Evolutionary conservation across 192 early-diverging fungal species (phyloP).

Genomic region (Geranomyces variabilis): DNA sequence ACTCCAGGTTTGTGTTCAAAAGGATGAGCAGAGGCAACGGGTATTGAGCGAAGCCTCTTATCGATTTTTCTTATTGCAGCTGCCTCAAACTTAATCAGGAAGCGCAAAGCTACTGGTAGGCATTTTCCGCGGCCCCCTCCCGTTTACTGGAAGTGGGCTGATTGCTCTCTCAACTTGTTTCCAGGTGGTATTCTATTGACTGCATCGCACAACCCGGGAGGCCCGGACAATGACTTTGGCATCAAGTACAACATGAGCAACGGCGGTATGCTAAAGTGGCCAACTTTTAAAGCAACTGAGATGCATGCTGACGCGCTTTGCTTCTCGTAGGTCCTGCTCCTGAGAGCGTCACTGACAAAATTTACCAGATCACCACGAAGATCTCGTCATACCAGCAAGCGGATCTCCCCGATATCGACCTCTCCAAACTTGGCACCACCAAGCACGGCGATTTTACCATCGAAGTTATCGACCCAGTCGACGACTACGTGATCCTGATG

Average conservation of each 20-base stretch:
- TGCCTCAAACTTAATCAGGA: slow-evolving; percentile 90
- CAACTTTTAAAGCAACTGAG: neutral
- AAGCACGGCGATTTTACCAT: slow-evolving; percentile 67
- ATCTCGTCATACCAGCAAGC: slow-evolving; percentile 69
- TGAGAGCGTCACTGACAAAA: slow-evolving; percentile 90
- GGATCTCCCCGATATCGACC: slow-evolving; percentile 71
- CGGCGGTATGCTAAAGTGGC: slow-evolving; percentile 66
- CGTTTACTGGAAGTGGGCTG: too few relatives aligned
- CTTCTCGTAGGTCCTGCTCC: slow-evolving; percentile 79
- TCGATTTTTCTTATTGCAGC: slow-evolving; percentile 49
- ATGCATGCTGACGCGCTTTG: neutral
- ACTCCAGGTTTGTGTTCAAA: slow-evolving; percentile 60
- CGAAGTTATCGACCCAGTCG: slow-evolving; percentile 86
- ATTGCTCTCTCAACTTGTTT: neutral
- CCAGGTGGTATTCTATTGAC: slow-evolving; percentile 92
- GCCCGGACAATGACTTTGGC: slow-evolving; percentile 96
- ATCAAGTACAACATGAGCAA: slow-evolving; percentile 98
- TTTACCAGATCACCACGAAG: slow-evolving; percentile 80
- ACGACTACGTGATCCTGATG: slow-evolving; percentile 86
- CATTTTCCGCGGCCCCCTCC: too few relatives aligned
- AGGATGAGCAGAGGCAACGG: too few relatives aligned
- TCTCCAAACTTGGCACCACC: slow-evolving; percentile 69
- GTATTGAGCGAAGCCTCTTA: too few relatives aligned
- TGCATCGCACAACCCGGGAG: slow-evolving; percentile 99
- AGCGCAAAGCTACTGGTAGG: slow-evolving; percentile 79